These are phyloP conservation scores for Phytophthora tentaculata DNA, from an alignment of 352 stramenopile genomes.

Conservation along the genomic window DNA sequence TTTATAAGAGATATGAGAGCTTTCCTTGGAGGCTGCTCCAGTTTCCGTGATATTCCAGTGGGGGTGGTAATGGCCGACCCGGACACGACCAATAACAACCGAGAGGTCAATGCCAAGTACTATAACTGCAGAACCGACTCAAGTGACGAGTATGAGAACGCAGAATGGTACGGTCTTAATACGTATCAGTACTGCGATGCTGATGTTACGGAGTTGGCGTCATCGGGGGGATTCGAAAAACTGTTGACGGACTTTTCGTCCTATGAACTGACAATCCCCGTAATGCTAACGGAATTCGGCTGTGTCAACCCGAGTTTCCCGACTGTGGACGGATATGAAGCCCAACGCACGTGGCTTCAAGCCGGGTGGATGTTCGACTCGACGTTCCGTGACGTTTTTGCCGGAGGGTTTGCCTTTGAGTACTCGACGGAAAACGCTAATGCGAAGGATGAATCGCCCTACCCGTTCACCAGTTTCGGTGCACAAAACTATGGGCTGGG, in stretches of 20 bases:
- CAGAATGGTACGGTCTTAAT: slow-evolving; percentile 91
- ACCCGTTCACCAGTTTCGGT: slow-evolving; percentile 75
- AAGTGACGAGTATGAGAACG: slow-evolving; percentile 73
- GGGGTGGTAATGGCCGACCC: slow-evolving; percentile 76
- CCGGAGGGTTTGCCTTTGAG: slow-evolving; percentile 81
- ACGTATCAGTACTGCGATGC: slow-evolving; percentile 82
- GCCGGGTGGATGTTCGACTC: slow-evolving; percentile 60
- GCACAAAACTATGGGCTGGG: slow-evolving; percentile 82
- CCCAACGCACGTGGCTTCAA: slow-evolving; percentile 70
- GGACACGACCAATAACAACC: slow-evolving; percentile 50
- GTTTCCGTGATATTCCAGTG: slow-evolving; percentile 72
- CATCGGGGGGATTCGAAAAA: slow-evolving; percentile 63
- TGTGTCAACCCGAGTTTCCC: slow-evolving; percentile 75
- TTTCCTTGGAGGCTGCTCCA: slow-evolving; percentile 65
- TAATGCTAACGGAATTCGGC: slow-evolving; percentile 87
- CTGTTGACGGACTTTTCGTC: slow-evolving; percentile 64
- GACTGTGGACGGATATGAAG: slow-evolving; percentile 17
- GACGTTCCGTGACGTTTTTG: slow-evolving; percentile 63
- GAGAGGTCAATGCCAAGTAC: slow-evolving; percentile 78
- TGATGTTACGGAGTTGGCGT: slow-evolving; percentile 42
- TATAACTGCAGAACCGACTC: slow-evolving; percentile 85
- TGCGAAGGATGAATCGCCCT: slow-evolving; percentile 45
- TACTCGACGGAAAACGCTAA: slow-evolving; percentile 85
- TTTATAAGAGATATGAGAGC: slow-evolving; percentile 86
- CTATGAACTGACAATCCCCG: slow-evolving; percentile 75